Base-by-base conservation (phyloP, 2,329 filamentous ascomycete genomes). In the Fonsecaea pugnacius region DNA sequence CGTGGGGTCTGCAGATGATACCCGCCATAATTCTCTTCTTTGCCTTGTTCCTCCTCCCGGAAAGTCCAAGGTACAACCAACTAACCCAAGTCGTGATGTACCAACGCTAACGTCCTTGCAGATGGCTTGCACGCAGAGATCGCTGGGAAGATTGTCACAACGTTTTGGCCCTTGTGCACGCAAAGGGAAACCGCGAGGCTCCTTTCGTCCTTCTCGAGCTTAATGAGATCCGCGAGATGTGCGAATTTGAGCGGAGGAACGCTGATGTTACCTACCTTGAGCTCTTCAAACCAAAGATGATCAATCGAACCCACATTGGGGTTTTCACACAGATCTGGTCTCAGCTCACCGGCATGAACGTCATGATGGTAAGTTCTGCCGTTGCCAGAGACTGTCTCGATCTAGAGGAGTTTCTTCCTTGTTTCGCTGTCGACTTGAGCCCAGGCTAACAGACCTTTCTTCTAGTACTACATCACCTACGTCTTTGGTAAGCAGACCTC, bases 271-370 rank as follows among this genome's bases (percentile, higher is more conserved):
- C 85, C 8, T 91, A 90, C 73, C 70, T 87, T 1, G 90, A 94
- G 73, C 83, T 95, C 0, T 84, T 95, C 77, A 85, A 83, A 69
- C 89, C 90, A 1, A 79, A 80, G n/a, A 91, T 91, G 87, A 81
- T 91, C 73, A 89, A 91, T 77, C 85, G 90, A 33, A 90, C 88
- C 8, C 80, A 88, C 69, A 88, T 91, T 67, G 90, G 88, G 67
- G 72, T 91, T 48, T 91, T 90, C 74, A 89, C 83, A 1, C 89
- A 92, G 76, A 88, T 92, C 71, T 90, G 89, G 90, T 87, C 84
- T 10, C 89, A 92, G 73, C 77, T 92, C 54, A 91, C 88, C 0
- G 89, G 90, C 18, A 91, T 91, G 89, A 91, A 51, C 2, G 35
- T 27, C 21, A 56, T 56, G 53, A 46, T 36, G 51, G 27, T 53